Evolutionary conservation across 768 basidiomycete species (phyloP).

Genomic region (Russula virescens): DNA sequence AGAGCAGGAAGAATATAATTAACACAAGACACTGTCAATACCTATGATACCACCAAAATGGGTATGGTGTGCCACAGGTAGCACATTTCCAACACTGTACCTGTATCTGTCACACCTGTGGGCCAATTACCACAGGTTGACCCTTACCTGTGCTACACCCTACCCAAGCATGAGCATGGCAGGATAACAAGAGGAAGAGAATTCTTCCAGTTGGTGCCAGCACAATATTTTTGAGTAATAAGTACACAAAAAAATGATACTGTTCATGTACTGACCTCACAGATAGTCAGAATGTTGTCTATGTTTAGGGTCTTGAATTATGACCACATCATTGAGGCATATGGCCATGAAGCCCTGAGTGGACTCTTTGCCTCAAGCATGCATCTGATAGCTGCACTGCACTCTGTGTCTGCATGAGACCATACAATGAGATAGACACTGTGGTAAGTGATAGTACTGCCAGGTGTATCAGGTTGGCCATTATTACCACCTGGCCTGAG

Average conservation of each 20-base stretch:
- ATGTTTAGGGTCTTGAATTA: constrained; percentile 89
- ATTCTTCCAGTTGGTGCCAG: constrained; percentile 82
- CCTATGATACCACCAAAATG: no score
- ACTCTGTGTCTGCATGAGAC: constrained; percentile 92
- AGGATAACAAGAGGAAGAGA: constrained; percentile 81
- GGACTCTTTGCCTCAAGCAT: constrained; percentile 78
- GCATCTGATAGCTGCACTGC: constrained; percentile 76
- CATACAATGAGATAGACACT: constrained; percentile 93
- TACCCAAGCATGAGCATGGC: no score
- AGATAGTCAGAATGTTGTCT: constrained; percentile 89
- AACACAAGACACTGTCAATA: no score
- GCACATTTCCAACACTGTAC: no score
- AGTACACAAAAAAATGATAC: not conserved
- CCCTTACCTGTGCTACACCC: no score
- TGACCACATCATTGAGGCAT: constrained; percentile 88
- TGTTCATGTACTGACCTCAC: constrained; percentile 53
- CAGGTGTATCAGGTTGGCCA: constrained; percentile 18
- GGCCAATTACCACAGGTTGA: no score
- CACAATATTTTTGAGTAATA: constrained; percentile 51
- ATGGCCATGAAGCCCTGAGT: constrained; percentile 66
- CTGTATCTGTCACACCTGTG: no score
- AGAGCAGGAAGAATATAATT: no score
- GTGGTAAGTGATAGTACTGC: constrained; percentile 67
- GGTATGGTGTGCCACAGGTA: no score
- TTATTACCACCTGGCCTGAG: constrained; percentile 6